Conservation (phyloP, 2,329 filamentous ascomycete species). For the Lasiodiplodia theobromae region DNA sequence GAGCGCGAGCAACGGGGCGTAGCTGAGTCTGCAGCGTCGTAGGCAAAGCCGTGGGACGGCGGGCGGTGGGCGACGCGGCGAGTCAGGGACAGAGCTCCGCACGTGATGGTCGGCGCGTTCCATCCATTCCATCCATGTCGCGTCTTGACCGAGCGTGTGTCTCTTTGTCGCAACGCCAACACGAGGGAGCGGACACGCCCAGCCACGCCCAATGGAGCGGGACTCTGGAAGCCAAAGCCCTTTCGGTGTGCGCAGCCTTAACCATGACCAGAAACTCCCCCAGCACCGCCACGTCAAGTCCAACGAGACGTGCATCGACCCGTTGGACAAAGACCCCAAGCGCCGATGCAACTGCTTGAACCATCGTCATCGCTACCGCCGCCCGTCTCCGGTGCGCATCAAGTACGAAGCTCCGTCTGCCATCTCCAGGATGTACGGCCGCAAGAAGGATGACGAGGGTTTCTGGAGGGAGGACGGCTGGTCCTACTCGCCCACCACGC, state of each 20-base stretch:
- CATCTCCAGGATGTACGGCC: conserved; percentile 27
- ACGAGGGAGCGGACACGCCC: conserved; percentile 21
- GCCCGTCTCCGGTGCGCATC: conserved; percentile 13
- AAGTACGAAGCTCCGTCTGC: conserved; percentile 19
- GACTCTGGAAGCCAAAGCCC: conserved; percentile 11
- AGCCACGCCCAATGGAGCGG: conserved; percentile 29
- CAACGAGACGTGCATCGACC: conserved; percentile 24
- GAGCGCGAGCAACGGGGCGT: neutral
- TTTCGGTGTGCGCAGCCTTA: conserved; percentile 26
- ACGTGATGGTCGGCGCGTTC: conserved; percentile 26
- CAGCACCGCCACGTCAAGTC: conserved; percentile 19
- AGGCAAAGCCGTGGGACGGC: neutral
- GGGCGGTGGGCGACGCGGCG: neutral
- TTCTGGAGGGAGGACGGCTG: conserved; percentile 14
- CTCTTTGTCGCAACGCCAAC: conserved; percentile 25
- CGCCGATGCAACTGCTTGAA: conserved; percentile 30
- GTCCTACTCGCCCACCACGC: conserved; percentile 43
- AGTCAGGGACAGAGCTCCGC: conserved; percentile 6
- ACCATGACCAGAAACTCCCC: conserved; percentile 25
- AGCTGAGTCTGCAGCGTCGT: neutral
- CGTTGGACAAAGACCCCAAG: conserved; percentile 28
- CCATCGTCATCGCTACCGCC: conserved; percentile 27
- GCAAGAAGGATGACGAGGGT: conserved; percentile 6
- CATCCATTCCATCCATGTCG: neutral
- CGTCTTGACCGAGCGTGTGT: conserved; percentile 22